A percentile compares a stretch with the other conserved stretches of the same genome.
Conservation (phyloP, 371 early-diverging fungal genomes). For the Nematocida displodere region DNA sequence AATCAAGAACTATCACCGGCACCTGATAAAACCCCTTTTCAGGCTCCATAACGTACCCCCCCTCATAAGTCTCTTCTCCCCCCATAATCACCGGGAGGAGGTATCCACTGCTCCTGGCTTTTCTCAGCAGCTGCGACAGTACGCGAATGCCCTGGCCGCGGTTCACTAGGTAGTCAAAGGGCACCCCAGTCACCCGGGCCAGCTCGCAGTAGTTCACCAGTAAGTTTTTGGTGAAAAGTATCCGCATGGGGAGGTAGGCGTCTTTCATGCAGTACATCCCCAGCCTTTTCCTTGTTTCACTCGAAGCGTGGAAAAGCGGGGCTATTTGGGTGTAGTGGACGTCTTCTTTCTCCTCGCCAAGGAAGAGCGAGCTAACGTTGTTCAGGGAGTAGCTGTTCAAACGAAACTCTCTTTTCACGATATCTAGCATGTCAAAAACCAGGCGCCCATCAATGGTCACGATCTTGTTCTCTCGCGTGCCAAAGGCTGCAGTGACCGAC, state of each 20-base stretch:
- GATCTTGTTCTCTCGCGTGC: conserved; percentile 1
- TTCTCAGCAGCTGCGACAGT: conserved; percentile 84
- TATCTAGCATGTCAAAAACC: conserved; percentile 84
- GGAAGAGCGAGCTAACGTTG: conserved; percentile 86
- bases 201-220: conserved; percentile 95
- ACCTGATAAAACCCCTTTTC: conserved; percentile 83
- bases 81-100: conserved; percentile 80
- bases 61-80: conserved; percentile 86
- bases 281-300: conserved; percentile 86
- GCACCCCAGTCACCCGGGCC: conserved; percentile 88
- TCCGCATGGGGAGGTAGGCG: conserved; percentile 84
- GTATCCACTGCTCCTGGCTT: conserved; percentile 74
- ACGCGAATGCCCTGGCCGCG: conserved; percentile 96
- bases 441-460: conserved; percentile 81
- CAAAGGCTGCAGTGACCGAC: not conserved
- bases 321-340: conserved; percentile 94
- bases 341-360: conserved; percentile 98
- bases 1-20: conserved; percentile 96
- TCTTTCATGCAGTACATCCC: conserved; percentile 97
- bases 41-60: conserved; percentile 97
- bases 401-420: conserved; percentile 91
- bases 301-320: conserved; percentile 83
- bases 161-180: conserved; percentile 84
- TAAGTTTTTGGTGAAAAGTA: conserved; percentile 91
- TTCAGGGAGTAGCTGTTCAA: conserved; percentile 91